Evolutionary conservation across 257 asterid species (phyloP).

Genomic region (Solanum neorickii): DNA sequence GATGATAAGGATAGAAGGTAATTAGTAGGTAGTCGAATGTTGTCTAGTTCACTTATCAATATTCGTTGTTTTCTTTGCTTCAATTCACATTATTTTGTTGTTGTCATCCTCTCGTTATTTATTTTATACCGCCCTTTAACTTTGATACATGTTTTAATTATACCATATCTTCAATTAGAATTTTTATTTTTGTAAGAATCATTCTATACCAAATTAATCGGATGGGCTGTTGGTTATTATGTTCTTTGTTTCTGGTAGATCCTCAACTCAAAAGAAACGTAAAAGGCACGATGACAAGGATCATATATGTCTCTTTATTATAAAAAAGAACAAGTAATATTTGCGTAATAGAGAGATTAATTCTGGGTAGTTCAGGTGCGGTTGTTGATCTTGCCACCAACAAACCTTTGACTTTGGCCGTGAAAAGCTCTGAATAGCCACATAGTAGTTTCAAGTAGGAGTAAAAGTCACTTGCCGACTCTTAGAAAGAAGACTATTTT

Average conservation of each 20-base stretch:
- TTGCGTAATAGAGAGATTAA: neutral
- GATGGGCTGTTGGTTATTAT: neutral
- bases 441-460: neutral
- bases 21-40: neutral
- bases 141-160: neutral
- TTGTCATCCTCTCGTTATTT: no score
- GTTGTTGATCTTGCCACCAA: neutral
- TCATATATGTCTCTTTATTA: neutral
- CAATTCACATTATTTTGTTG: neutral
- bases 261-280: neutral
- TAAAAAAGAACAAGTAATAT: neutral
- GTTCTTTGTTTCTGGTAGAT: neutral
- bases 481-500: neutral
- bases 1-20: neutral
- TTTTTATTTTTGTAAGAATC: no score
- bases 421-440: neutral
- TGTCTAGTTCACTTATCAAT: neutral
- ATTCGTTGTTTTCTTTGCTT: neutral
- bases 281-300: neutral
- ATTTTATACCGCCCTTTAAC: neutral
- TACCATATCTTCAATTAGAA: neutral
- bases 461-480: neutral
- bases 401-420: no score
- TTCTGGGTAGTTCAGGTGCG: neutral
- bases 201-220: neutral